Base-by-base conservation (phyloP, 2,329 filamentous ascomycete genomes). In the Beauveria scarabaeidicola region DNA sequence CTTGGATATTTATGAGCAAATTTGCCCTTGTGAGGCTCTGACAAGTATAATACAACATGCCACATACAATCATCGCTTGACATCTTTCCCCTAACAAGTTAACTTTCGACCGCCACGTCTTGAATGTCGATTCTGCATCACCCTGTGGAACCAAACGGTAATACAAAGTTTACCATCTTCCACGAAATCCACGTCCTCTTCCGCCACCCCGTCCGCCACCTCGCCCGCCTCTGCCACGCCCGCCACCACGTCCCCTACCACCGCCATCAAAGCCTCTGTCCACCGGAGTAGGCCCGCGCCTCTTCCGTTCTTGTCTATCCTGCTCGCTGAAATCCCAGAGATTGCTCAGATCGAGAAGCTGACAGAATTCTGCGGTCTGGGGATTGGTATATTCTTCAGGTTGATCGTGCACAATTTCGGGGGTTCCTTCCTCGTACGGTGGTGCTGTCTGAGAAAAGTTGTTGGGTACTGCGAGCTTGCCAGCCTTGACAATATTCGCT, bases 301-400 rank as follows among this genome's bases (percentile, higher is more conserved):
- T 74, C 70, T 80, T 81, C 61, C 87, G 79, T 61, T 78, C 77
- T 15, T 75, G 74, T 54, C 85, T 81, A 70, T 96, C 89, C 66
- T 91, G 85, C 2, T 87, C 81, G n/a, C 76, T 84, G 2, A 88
- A 82, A 66, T 88, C 80, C 77, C 84, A 96, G 10, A 86, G 78
- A 70, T 97, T 96, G 6, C 82, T 75, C 38, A 99, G 85, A 9
- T 82, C 85, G 1, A 97, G 67, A 59, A 97, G 74, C 59, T 86
- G 77, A 72, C 94, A 99, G 69, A 93, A 97, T 3, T 78, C 74
- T n/a, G 77, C 78, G 7, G 91, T 97, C 74, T 97, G 93, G 13
- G 88, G 87, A 68, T 94, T 97, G 4, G 85, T 90, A 70, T 93
- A 93, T 73, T 97, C 92, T 1, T 78, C 76, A 1, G 91, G 90